phyloP scores from a whole-genome alignment of 805 yeast species.

The Naumovozyma baii region DNA sequence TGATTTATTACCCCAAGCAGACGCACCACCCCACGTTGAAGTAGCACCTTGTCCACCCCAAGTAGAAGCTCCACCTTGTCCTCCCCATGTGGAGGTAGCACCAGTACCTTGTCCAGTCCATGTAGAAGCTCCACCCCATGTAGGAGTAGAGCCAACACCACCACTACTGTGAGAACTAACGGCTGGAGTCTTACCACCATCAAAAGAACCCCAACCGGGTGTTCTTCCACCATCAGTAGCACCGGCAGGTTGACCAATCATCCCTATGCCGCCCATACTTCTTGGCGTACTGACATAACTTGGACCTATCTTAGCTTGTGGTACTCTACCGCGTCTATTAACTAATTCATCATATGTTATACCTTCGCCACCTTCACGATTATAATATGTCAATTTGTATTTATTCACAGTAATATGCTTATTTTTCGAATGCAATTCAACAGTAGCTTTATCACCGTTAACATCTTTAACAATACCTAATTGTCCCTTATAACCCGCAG shows the following conservation, averaged over 20 bases:
- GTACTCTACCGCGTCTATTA: conserved; percentile 38
- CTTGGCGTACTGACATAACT: conserved; percentile 29
- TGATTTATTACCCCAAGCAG: conserved; percentile 30
- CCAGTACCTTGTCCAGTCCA: conserved; percentile 30
- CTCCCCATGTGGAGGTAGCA: conserved; percentile 30
- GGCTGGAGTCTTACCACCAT: conserved; percentile 40
- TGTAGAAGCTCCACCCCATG: conserved; percentile 37
- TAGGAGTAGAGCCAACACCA: conserved; percentile 30
- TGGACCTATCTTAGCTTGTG: conserved; percentile 30
- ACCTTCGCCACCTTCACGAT: conserved; percentile 53
- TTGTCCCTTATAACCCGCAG: conserved; percentile 89
- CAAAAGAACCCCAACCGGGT: conserved; percentile 47
- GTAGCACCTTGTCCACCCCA: conserved; percentile 33
- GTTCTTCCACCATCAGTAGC: conserved; percentile 37
- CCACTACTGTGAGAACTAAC: conserved; percentile 28
- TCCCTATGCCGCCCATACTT: conserved; percentile 27
- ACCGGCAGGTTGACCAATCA: conserved; percentile 24
- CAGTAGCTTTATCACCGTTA: conserved; percentile 82
- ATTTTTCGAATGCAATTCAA: conserved; percentile 86
- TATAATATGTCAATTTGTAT: conserved; percentile 62
- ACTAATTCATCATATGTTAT: conserved; percentile 73
- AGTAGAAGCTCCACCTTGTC: conserved; percentile 40
- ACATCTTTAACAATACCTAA: conserved; percentile 91
- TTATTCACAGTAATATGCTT: conserved; percentile 81
- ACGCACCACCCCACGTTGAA: conserved; percentile 33